These are phyloP conservation scores for Peltaster fructicola DNA, from an alignment of 2,329 filamentous ascomycete genomes.

Conservation along the genomic window DNA sequence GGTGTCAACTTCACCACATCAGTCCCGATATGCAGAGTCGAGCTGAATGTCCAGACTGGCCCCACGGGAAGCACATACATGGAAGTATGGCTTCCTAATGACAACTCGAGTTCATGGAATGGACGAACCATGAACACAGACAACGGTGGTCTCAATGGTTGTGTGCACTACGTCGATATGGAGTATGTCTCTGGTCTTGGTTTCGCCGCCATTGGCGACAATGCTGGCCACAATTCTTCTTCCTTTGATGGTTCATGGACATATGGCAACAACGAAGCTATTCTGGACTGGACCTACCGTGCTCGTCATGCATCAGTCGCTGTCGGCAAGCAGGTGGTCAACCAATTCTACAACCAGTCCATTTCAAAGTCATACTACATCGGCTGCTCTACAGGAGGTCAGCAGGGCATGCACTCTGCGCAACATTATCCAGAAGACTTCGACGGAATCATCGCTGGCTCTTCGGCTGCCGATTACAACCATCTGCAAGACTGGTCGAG, in stretches of 20 bases:
- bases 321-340: slow-evolving; percentile 17
- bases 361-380: slow-evolving; percentile 29
- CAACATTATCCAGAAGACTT: slow-evolving; percentile 31
- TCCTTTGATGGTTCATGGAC: slow-evolving; percentile 16
- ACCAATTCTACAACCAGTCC: slow-evolving; percentile 21
- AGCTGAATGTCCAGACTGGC: slow-evolving; percentile 23
- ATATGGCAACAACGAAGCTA: slow-evolving; percentile 14
- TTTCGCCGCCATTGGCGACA: slow-evolving; percentile 19
- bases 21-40: slow-evolving; percentile 24
- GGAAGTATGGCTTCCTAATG: slow-evolving; percentile 29
- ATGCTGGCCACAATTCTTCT: slow-evolving; percentile 17
- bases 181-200: slow-evolving; percentile 15
- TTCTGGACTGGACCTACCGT: slow-evolving; percentile 18
- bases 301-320: slow-evolving; percentile 16
- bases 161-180: slow-evolving; percentile 18
- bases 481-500: slow-evolving; percentile 28
- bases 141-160: slow-evolving; percentile 19
- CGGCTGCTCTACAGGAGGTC: slow-evolving; percentile 31
- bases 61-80: slow-evolving; percentile 23
- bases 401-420: slow-evolving; percentile 29
- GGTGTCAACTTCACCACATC: slow-evolving; percentile 10
- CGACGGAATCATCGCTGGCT: slow-evolving; percentile 30
- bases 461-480: slow-evolving; percentile 27
- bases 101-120: slow-evolving; percentile 15
- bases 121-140: slow-evolving; percentile 19